Conservation (phyloP, 495 filamentous ascomycete species). For the Tetracladium marchalianum region DNA sequence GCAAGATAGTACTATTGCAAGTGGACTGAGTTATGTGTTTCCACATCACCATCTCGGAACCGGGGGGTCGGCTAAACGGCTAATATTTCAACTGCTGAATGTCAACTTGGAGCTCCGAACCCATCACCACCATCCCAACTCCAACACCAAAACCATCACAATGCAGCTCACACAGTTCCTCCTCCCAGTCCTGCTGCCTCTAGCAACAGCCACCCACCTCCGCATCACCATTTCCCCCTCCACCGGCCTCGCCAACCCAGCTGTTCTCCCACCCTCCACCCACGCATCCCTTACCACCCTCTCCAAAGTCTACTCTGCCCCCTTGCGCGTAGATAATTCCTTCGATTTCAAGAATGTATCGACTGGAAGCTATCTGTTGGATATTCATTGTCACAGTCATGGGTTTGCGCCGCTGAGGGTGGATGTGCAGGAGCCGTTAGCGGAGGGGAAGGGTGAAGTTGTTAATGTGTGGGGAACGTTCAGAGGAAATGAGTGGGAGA, state of each 20-base stretch:
- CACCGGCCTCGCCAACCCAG: conserved; percentile 41
- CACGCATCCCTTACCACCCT: conserved; percentile 59
- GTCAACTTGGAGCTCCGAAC: background rate
- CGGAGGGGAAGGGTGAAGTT: conserved; percentile 32
- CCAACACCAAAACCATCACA: conserved; percentile 1
- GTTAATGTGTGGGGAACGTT: conserved; percentile 76
- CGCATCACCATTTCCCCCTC: conserved; percentile 39
- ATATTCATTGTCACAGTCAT: conserved; percentile 63
- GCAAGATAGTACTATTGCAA: no score
- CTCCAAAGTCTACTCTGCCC: conserved; percentile 34
- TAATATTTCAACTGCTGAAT: no score
- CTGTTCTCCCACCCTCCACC: conserved; percentile 53
- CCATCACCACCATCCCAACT: background rate
- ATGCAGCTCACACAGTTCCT: conserved; percentile 20
- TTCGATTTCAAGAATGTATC: conserved; percentile 65
- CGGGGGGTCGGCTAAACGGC: no score
- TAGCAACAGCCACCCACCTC: conserved; percentile 25
- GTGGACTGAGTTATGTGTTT: no score
- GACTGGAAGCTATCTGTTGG: conserved; percentile 64
- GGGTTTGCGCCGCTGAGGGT: conserved; percentile 67
- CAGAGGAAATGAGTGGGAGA: conserved; percentile 78
- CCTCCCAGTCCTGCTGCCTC: conserved; percentile 11
- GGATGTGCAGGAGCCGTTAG: conserved; percentile 50
- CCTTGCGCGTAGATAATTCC: conserved; percentile 51
- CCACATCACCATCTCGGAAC: no score